Evolutionary conservation across 495 filamentous ascomycete species (phyloP).

Genomic region (Talaromyces proteolyticus): DNA sequence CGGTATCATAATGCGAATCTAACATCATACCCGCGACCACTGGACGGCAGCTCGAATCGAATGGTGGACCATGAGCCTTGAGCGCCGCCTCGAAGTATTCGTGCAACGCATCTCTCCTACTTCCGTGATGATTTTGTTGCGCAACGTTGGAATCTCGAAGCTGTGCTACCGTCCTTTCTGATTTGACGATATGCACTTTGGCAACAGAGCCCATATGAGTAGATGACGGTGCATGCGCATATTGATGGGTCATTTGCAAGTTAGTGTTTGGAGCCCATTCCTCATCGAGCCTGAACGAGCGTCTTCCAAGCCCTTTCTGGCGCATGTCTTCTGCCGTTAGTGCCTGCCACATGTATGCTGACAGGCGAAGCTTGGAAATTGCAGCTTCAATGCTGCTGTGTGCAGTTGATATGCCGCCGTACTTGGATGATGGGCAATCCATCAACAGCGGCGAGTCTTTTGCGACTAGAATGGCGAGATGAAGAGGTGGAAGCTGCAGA

Average conservation of each 20-base stretch:
- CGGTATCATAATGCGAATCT: slow-evolving; percentile 30
- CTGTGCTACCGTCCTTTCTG: slow-evolving; percentile 33
- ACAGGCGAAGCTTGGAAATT: slow-evolving; percentile 43
- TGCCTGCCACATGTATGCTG: slow-evolving; percentile 47
- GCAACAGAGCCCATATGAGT: slow-evolving; percentile 26
- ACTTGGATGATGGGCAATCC: slow-evolving; percentile 30
- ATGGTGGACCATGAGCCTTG: slow-evolving; percentile 25
- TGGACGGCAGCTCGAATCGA: slow-evolving; percentile 22
- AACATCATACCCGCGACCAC: slow-evolving; percentile 41
- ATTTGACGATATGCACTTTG: slow-evolving; percentile 41
- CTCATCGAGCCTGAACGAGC: slow-evolving; percentile 45
- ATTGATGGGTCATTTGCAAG: not conserved
- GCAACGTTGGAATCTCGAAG: slow-evolving; percentile 24
- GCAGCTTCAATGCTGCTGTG: slow-evolving; percentile 35
- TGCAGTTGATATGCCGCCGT: slow-evolving; percentile 22
- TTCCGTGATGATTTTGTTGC: slow-evolving; percentile 25
- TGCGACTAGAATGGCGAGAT: slow-evolving; percentile 41
- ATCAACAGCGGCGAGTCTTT: slow-evolving; percentile 38
- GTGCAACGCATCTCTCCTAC: slow-evolving; percentile 25
- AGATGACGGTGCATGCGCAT: not conserved
- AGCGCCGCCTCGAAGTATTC: slow-evolving; percentile 34
- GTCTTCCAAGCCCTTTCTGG: slow-evolving; percentile 37
- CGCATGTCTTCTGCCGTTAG: slow-evolving; percentile 43
- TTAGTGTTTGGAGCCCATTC: slow-evolving; percentile 37
- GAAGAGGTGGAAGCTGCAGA: slow-evolving; percentile 37